Evolutionary conservation across 2,329 filamentous ascomycete genomes (phyloP), one percentile per base, ranked within the genome.

Genomic region (Neonectria coccinea): DNA sequence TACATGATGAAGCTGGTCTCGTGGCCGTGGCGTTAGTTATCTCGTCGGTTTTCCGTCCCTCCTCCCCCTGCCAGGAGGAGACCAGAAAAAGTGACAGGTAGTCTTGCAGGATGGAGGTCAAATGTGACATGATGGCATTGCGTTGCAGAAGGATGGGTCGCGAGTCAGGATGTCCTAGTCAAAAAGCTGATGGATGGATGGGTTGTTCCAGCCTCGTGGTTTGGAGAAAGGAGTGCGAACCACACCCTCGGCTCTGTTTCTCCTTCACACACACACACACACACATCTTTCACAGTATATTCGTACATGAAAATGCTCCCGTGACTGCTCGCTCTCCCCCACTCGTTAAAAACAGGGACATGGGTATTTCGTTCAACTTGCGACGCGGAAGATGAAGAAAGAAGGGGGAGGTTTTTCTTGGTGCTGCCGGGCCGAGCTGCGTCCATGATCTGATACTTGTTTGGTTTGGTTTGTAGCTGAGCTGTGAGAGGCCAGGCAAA

Each of bases 21-120:
- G 56, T 59, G 56, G 48, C 39, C 48, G 39, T 56, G 53, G 53
- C 25, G 10, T 56, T 22, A 20, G 10, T 56, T 22, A 20, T 56
- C 42, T 53, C 31, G 10, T 10, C 50, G 29, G 16, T 4, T 20
- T 52, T 27, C 22, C 27, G 3, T 18, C 33, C 18, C 51, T 25
- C 39, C 52, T 25, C 39, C 52, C 39, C 39, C 52, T 36, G 51
- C 20, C 20, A 29, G 18, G 20, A 4, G 22, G 29, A 27, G 27
- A 18, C 33, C 25, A n/a, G 7, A 14, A 39, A 12, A 20, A 33
- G 29, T 33, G 48, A 52, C 31, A 22, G 29, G 18, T 16, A 31
- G 14, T 12, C 47, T 52, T 52, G 56, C 36, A 53, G 39, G 27
- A 53, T 25, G 36, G 48, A 52, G 29, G 39, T 20, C 56, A 44